Evolutionary conservation across 345 rosid genomes (phyloP).

Genomic region (Murraya koenigii): DNA sequence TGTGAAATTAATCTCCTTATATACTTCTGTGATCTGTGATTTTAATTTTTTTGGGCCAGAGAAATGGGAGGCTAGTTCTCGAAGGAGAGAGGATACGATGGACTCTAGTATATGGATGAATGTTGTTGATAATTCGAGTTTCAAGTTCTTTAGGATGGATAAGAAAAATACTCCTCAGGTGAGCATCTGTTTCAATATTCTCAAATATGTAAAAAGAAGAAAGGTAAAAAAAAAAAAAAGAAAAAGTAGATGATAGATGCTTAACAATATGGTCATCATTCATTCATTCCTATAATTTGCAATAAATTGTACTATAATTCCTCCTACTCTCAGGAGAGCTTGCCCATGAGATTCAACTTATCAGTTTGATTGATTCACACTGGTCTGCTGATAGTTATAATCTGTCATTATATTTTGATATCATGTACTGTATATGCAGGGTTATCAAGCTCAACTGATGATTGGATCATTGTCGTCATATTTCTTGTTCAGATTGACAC

Average conservation of each 20-base stretch:
- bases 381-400: conserved; percentile 1
- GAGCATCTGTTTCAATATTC: conserved; percentile 17
- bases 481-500: conserved; percentile 33
- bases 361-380: background rate
- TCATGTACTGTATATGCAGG: conserved; percentile 46
- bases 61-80: conserved; percentile 35
- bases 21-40: conserved; percentile 2
- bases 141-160: conserved; percentile 23
- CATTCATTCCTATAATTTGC: background rate
- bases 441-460: conserved; percentile 28
- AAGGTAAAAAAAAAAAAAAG: background rate
- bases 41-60: conserved; percentile 25
- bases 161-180: conserved; percentile 37
- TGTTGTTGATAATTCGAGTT: conserved; percentile 21
- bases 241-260: background rate
- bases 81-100: conserved; percentile 22
- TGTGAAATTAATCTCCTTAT: background rate
- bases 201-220: conserved; percentile 3
- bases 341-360: background rate
- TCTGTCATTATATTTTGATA: conserved; percentile 15
- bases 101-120: background rate
- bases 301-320: background rate
- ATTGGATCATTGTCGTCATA: conserved; percentile 47
- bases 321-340: conserved; percentile 2
- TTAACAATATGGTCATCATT: background rate